Percentiles rank a stretch among this genome's conserved stretches.
Conservation (phyloP, 805 yeast genomes). For the Metschnikowia colocasiae region DNA sequence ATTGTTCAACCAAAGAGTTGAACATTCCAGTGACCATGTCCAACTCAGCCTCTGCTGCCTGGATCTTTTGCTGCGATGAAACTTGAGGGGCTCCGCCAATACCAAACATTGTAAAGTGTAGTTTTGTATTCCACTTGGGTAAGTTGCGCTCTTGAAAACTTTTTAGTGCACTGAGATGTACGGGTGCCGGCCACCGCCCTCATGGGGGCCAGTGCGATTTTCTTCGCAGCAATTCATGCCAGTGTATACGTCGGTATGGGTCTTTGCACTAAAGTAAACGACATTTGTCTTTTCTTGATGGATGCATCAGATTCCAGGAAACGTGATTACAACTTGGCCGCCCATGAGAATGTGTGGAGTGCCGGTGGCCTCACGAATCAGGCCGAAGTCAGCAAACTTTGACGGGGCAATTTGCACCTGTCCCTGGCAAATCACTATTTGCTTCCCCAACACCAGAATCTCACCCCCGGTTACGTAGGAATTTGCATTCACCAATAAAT, state of each 20-base stretch:
- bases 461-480: constrained; percentile 31
- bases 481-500: constrained; percentile 26
- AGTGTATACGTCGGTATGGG: too few species aligned
- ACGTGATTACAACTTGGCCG: constrained; percentile 32
- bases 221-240: constrained; percentile 2
- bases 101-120: constrained; percentile 54
- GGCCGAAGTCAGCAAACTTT: constrained; percentile 24
- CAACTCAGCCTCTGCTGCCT: constrained; percentile 94
- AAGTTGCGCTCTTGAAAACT: constrained; percentile 12
- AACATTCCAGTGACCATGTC: constrained; percentile 98
- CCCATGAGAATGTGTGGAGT: constrained; percentile 30
- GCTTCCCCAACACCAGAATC: constrained; percentile 32
- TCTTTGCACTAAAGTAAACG: background rate
- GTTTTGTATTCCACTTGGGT: background rate
- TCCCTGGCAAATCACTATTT: constrained; percentile 38
- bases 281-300: background rate
- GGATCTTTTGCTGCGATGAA: constrained; percentile 69
- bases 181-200: constrained; percentile 9
- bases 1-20: constrained; percentile 82
- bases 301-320: constrained; percentile 31
- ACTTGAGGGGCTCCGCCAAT: constrained; percentile 70
- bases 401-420: constrained; percentile 31
- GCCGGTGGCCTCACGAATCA: constrained; percentile 19
- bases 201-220: background rate
- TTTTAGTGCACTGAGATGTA: constrained; percentile 10